phyloP scores from a whole-genome alignment of 345 rosid genomes.

The Brassica nigra region DNA sequence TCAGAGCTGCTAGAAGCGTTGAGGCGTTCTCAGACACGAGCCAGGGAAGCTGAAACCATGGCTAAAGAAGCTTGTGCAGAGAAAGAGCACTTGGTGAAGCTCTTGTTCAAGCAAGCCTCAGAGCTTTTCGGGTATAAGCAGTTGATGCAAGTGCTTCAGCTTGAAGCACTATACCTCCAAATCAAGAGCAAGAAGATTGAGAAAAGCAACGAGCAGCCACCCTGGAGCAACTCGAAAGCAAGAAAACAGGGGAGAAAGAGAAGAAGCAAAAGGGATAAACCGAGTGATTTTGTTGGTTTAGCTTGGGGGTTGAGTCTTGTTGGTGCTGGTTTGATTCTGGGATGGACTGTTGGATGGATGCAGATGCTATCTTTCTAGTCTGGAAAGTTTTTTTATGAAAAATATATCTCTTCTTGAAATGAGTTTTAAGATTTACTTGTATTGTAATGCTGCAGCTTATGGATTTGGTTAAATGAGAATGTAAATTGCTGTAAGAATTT shows the following conservation, averaged over 20 bases:
- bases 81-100: constrained; percentile 75
- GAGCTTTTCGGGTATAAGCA: constrained; percentile 93
- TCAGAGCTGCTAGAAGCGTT: constrained; percentile 87
- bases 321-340: constrained; percentile 88
- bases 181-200: constrained; percentile 50
- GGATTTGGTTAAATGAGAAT: constrained; percentile 12
- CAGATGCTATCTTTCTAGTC: constrained; percentile 66
- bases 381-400: no score
- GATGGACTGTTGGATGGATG: constrained; percentile 98
- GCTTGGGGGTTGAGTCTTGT: constrained; percentile 84
- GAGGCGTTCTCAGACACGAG: constrained; percentile 90
- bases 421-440: constrained; percentile 1
- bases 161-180: constrained; percentile 64
- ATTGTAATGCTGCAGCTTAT: constrained; percentile 12
- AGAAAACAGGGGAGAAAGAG: constrained; percentile 43
- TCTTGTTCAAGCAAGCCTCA: constrained; percentile 88
- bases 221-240: constrained; percentile 54
- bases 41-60: constrained; percentile 91
- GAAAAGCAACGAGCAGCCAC: background rate
- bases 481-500: constrained; percentile 31
- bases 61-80: constrained; percentile 75
- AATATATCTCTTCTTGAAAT: constrained; percentile 8
- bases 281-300: constrained; percentile 48
- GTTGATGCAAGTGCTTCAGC: constrained; percentile 85
- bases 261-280: constrained; percentile 29